Base-by-base conservation (phyloP, 208 protist species). In the Acanthamoeba castellanii region DNA sequence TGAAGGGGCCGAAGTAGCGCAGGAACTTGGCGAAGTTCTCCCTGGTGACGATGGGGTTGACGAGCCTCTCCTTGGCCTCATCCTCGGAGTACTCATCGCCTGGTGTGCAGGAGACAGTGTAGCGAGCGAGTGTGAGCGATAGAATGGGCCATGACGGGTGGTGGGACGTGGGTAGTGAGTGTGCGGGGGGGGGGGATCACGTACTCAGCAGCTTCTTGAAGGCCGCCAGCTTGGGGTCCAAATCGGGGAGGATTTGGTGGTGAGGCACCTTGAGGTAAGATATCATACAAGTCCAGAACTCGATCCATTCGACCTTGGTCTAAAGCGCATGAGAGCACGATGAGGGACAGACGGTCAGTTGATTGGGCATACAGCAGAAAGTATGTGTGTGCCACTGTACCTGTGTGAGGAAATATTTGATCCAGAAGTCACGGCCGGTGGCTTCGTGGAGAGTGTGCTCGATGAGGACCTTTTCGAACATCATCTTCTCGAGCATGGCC, bases 371-470 rank as follows among this genome's bases (percentile, higher is more conserved):
- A 74, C 22, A 74, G 13, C 30, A 14, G 37, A 37, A 37, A 37
- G 0, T 37, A 3, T 37, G 37, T 37, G 37, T 37, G 37, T 37
- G 37, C 3, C 37, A 47, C 18, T 32, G 45, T 89, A 66, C 81
- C 50, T 90, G 55, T n/a, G 82, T 90, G 82, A 90, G 82, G 82
- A 90, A 90, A 9, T 90, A 90, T 68, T 90, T 90, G 47, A 68
- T 90, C 82, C 82, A 90, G 55, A 90, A 90, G n/a, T 90, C 82
- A 50, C 82, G 82, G 8, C 55, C 82, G 4, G 47, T 25, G n/a
- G 82, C 32, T 37, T 90, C 82, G 57, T 59, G 55, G 27, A 90
- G 55, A 22, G 52, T 68, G 55, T 90, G 47, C 47, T 90, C 82
- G 20, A 90, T 68, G 32, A 90, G 57, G 82, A 90, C 66, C 82